Evolutionary conservation across 169 alveolate genomes (phyloP).

Genomic region (Plasmodium chabaudi): DNA sequence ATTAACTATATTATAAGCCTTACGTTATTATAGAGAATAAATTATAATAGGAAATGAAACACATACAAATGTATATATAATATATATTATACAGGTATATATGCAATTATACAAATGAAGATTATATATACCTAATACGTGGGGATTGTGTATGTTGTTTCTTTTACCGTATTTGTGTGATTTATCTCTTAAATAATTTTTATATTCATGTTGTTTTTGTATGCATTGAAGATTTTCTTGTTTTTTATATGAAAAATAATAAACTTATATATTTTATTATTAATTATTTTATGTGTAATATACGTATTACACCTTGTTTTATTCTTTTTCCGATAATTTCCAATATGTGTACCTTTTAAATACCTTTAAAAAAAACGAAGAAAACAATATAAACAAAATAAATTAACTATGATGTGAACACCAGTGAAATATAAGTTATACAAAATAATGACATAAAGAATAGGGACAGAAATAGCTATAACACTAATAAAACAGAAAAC

Average conservation of each 20-base stretch:
- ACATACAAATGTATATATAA: no score
- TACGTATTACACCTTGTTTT: not conserved
- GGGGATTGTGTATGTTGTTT: no score
- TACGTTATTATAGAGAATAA: no score
- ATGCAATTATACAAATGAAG: no score
- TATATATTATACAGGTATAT: no score
- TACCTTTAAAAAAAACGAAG: slow-evolving; percentile 1
- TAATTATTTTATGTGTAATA: slow-evolving; percentile 3
- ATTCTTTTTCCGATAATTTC: slow-evolving; percentile 14
- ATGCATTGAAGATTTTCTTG: slow-evolving; percentile 11
- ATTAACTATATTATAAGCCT: no score
- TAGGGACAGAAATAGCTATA: not conserved
- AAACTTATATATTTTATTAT: not conserved
- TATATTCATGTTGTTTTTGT: not conserved
- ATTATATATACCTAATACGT: no score
- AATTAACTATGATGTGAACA: slow-evolving; percentile 44
- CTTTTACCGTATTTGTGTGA: no score
- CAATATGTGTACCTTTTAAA: slow-evolving; percentile 23
- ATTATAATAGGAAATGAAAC: no score
- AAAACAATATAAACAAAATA: slow-evolving; percentile 2
- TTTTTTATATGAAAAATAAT: not conserved
- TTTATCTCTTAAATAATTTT: not conserved
- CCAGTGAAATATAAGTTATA: slow-evolving; percentile 19
- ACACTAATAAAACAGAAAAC: not conserved
- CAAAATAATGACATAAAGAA: not conserved